Evolutionary conservation across 345 rosid genomes (phyloP).

Genomic region (Eucalyptus cloeziana): DNA sequence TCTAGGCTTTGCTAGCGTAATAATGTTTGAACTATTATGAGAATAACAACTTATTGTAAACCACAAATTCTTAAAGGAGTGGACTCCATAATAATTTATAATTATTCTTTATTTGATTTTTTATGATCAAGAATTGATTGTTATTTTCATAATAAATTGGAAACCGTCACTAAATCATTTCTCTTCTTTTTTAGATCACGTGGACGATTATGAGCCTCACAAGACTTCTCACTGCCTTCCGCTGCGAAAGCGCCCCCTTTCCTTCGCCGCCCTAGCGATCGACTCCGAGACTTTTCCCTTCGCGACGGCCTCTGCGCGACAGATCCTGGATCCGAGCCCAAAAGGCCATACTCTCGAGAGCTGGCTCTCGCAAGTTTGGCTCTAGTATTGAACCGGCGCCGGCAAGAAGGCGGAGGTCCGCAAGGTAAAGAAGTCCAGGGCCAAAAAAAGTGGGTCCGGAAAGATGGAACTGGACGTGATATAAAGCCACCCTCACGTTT

Average conservation of each 20-base stretch:
- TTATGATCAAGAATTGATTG: too few relatives aligned
- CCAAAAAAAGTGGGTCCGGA: background rate
- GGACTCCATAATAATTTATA: too few relatives aligned
- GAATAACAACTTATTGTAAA: rapidly evolving
- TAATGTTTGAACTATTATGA: rapidly evolving
- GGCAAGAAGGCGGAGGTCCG: background rate
- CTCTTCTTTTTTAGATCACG: rapidly evolving
- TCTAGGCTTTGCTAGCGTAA: too few relatives aligned
- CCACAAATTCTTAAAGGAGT: too few relatives aligned
- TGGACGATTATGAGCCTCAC: background rate
- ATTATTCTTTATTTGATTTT: too few relatives aligned
- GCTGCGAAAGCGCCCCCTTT: too few relatives aligned
- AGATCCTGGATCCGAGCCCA: background rate
- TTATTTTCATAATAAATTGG: too few relatives aligned
- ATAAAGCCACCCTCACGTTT: background rate
- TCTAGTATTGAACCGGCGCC: background rate
- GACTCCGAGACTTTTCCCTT: background rate
- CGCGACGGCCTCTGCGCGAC: background rate
- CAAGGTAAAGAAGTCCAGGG: background rate
- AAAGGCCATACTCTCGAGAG: too few relatives aligned
- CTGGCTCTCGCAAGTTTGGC: background rate
- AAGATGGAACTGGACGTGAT: background rate
- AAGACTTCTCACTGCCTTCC: too few relatives aligned
- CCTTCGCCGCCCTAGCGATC: background rate
- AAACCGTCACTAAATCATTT: too few relatives aligned